A percentile compares a stretch with the other conserved stretches of the same genome.
These are phyloP conservation scores for Mycena sanguinolenta DNA, from an alignment of 768 basidiomycete genomes.

Conservation along the genomic window DNA sequence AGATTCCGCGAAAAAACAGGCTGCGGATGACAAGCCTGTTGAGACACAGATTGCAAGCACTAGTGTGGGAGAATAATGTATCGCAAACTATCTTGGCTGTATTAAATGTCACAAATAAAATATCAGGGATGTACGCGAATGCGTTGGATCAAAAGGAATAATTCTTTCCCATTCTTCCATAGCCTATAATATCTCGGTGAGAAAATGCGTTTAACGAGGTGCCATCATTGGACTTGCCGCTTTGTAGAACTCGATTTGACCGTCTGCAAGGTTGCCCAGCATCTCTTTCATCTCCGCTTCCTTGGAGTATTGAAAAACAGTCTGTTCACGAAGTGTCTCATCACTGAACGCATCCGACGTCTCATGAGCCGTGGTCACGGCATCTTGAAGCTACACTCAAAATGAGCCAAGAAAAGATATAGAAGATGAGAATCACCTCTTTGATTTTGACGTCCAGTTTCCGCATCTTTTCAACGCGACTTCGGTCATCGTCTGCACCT, in stretches of 20 bases:
- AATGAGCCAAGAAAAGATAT: constrained; percentile 16
- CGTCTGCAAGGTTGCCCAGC: constrained; percentile 89
- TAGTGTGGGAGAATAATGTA: neutral
- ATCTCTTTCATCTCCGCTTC: constrained; percentile 98
- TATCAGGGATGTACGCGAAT: constrained; percentile 87
- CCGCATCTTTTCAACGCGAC: constrained; percentile 92
- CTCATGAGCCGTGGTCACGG: constrained; percentile 94
- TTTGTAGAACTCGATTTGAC: constrained; percentile 95
- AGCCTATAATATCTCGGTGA: constrained; percentile 60
- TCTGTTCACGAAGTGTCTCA: constrained; percentile 92
- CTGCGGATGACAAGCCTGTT: neutral
- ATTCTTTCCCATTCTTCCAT: constrained; percentile 99
- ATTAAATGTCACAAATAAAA: constrained; percentile 35
- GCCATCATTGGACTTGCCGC: constrained; percentile 57
- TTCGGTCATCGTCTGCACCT: constrained; percentile 93
- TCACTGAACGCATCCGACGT: constrained; percentile 97
- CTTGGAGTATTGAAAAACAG: constrained; percentile 90
- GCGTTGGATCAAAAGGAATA: constrained; percentile 91
- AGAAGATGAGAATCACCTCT: constrained; percentile 67
- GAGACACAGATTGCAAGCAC: neutral
- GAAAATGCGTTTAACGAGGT: constrained; percentile 2
- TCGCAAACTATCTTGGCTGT: constrained; percentile 16
- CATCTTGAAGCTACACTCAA: constrained; percentile 86
- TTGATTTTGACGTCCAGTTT: constrained; percentile 96
- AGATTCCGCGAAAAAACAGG: neutral